Evolutionary conservation across 2,329 filamentous ascomycete genomes (phyloP).

Genomic region (Aspergillus puulaauensis): DNA sequence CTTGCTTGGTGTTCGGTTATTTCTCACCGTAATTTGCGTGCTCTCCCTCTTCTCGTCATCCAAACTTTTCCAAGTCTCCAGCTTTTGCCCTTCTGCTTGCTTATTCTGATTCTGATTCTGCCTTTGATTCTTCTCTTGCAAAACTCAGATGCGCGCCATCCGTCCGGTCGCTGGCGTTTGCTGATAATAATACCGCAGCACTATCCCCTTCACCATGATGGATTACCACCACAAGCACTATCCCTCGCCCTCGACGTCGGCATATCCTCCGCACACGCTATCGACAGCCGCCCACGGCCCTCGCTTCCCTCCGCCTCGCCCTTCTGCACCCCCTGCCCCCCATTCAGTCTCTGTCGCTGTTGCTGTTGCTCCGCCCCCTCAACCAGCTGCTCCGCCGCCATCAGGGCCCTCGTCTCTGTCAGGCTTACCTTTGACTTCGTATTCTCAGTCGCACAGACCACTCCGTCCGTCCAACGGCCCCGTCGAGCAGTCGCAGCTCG

Average conservation of each 20-base stretch:
- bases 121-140: not conserved
- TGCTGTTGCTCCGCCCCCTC: slow-evolving; percentile 23
- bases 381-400: not conserved
- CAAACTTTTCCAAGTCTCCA: not conserved
- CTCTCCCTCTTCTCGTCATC: not conserved
- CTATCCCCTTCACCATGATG: slow-evolving; percentile 19
- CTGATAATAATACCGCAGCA: not conserved
- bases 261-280: slow-evolving; percentile 33
- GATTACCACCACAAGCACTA: slow-evolving; percentile 26
- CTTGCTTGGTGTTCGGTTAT: slow-evolving; percentile 16
- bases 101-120: not conserved
- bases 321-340: slow-evolving; percentile 18
- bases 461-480: slow-evolving; percentile 10
- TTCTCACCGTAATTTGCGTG: slow-evolving; percentile 9
- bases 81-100: slow-evolving; percentile 2
- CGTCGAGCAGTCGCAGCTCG: slow-evolving; percentile 9
- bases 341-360: slow-evolving; percentile 17
- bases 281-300: slow-evolving; percentile 32
- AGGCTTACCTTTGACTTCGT: slow-evolving; percentile 5
- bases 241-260: slow-evolving; percentile 14
- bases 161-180: slow-evolving; percentile 17
- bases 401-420: slow-evolving; percentile 3
- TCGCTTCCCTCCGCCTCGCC: slow-evolving; percentile 23
- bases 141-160: slow-evolving; percentile 1
- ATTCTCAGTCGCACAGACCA: slow-evolving; percentile 2